phyloP scores from a whole-genome alignment of 106 monocot genomes.

The Posidonia australis region DNA sequence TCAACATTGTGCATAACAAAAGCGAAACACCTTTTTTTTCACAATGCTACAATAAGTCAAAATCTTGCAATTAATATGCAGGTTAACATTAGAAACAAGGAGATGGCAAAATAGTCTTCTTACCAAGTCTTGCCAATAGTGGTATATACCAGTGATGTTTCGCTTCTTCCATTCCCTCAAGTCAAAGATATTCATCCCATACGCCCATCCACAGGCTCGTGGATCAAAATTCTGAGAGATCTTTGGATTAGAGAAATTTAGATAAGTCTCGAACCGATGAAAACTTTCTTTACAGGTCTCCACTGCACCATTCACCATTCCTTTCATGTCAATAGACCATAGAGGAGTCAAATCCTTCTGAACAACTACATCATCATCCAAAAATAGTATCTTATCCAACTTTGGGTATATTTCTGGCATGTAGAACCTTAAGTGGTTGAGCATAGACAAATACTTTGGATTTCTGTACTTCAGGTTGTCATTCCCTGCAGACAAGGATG shows the following conservation, averaged over 20 bases:
- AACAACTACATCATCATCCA: constrained; percentile 60
- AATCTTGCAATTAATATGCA: background rate
- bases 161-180: constrained; percentile 37
- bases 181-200: constrained; percentile 57
- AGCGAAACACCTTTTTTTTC: too few species aligned
- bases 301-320: constrained; percentile 60
- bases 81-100: background rate
- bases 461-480: constrained; percentile 44
- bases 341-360: constrained; percentile 51
- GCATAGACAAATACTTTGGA: constrained; percentile 50
- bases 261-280: constrained; percentile 31
- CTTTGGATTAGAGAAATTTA: constrained; percentile 46
- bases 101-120: background rate
- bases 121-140: constrained; percentile 52
- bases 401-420: constrained; percentile 52
- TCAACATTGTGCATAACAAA: too few species aligned
- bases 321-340: constrained; percentile 53
- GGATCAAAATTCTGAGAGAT: constrained; percentile 43
- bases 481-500: constrained; percentile 22
- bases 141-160: constrained; percentile 47
- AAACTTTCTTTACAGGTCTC: constrained; percentile 38
- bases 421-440: constrained; percentile 60
- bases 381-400: constrained; percentile 46
- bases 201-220: constrained; percentile 43
- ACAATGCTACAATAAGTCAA: too few species aligned